Evolutionary conservation across 306 rosid genomes (phyloP).

Genomic region (Rosa persica): DNA sequence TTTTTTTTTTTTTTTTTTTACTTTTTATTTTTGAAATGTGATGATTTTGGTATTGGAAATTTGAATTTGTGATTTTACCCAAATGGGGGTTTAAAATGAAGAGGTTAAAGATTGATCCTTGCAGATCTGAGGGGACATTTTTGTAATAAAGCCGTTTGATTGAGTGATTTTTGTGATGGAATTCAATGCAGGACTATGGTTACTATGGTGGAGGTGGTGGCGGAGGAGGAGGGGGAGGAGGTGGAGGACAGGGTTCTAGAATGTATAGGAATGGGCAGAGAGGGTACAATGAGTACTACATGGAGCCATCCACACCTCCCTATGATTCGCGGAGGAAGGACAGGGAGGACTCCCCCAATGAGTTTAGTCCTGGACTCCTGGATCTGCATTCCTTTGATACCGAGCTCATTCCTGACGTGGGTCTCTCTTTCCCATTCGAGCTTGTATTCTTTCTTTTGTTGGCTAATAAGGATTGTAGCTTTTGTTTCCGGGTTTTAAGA

Average conservation of each 20-base stretch:
- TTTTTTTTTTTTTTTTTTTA: too few relatives aligned
- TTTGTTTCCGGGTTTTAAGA: not conserved
- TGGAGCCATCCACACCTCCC: conserved; percentile 88
- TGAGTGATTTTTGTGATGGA: conserved; percentile 28
- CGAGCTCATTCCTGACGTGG: conserved; percentile 89
- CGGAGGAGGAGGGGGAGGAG: conserved; percentile 39
- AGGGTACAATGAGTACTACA: conserved; percentile 60
- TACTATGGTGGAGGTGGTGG: conserved; percentile 59
- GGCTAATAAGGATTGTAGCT: not conserved
- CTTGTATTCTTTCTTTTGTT: not conserved
- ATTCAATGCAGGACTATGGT: conserved; percentile 67
- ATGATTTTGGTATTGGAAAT: not conserved
- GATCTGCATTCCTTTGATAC: conserved; percentile 97
- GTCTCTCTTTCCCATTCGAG: conserved; percentile 11
- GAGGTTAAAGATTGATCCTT: too few relatives aligned
- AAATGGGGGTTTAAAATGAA: too few relatives aligned
- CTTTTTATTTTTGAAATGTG: not conserved
- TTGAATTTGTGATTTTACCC: too few relatives aligned
- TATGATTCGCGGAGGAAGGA: conserved; percentile 53
- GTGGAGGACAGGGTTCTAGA: conserved; percentile 71
- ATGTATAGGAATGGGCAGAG: conserved; percentile 71
- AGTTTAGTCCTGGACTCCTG: conserved; percentile 92
- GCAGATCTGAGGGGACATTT: conserved; percentile 35
- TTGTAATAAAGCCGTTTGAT: conserved; percentile 25
- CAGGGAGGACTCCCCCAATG: conserved; percentile 68